Evolutionary conservation across 306 rosid genomes (phyloP), one percentile per base, ranked within the genome.

Genomic region (Glycine tomentella): DNA sequence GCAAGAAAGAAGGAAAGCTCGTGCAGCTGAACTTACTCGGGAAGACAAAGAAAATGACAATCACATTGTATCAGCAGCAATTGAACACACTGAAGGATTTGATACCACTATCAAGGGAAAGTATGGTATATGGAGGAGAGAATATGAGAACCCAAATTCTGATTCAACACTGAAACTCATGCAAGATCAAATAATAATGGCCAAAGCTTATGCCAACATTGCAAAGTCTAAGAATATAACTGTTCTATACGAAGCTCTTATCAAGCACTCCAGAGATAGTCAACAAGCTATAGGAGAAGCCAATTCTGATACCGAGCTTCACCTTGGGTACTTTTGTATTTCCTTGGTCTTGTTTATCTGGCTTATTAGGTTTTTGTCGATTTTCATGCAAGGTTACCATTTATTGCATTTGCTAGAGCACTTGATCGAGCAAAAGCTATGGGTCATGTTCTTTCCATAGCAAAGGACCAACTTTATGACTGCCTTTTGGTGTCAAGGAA

Each of bases 181-280:
- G 90, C 95, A 88, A 38, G 99, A 95, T 84, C 98, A 95, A 88
- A 86, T 95, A 84, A 90, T 93, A 87, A 95, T 95, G 99, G 94
- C 98, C 84, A 89, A 88, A 87, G 91, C 94, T 36, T 95, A 93
- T 85, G 79, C 94, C 77, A 89, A 84, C 86, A 88, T 95, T 72
- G 99, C 99, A 72, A 95, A 86, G 86, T 89, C 94, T 53, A 88
- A 82, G 82, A 95, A 95, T 85, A 91, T 88, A 79, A 86, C 86
- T 65, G 44, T 13, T 84, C 88, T 91, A 72, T 91, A 80, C 85
- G 67, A 85, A 65, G 87, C 93, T 82, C 92, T 95, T 69, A 82
- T 87, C 84, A 62, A 82, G 68, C 92, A 91, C 84, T 90, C 84
- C 80, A 84, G 88, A 78, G 90, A 83, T 72, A 93, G 91, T 82